Evolutionary conservation across 2,329 filamentous ascomycete genomes (phyloP).

Genomic region (Nigrospora osmanthi): DNA sequence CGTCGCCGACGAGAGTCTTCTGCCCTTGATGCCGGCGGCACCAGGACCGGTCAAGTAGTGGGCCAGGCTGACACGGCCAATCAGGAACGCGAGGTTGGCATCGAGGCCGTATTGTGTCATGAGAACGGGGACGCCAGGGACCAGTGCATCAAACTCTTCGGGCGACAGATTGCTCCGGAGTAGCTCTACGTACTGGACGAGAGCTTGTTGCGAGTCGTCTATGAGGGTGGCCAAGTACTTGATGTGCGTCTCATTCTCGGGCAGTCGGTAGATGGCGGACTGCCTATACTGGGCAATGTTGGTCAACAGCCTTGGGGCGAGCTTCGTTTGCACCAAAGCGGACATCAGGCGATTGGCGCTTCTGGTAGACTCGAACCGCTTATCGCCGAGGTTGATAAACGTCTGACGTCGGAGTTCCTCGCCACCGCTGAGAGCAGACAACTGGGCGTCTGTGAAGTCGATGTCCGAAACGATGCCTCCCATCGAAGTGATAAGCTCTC

Average conservation of each 20-base stretch:
- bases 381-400: slow-evolving; percentile 72
- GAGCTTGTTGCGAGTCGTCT: slow-evolving; percentile 80
- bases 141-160: slow-evolving; percentile 68
- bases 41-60: slow-evolving; percentile 46
- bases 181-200: slow-evolving; percentile 84
- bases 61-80: slow-evolving; percentile 68
- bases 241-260: slow-evolving; percentile 68
- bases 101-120: slow-evolving; percentile 75
- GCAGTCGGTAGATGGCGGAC: slow-evolving; percentile 70
- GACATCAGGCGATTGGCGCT: slow-evolving; percentile 76
- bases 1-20: slow-evolving; percentile 14
- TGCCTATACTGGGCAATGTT: slow-evolving; percentile 86
- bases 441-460: slow-evolving; percentile 82
- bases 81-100: slow-evolving; percentile 74
- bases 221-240: slow-evolving; percentile 84
- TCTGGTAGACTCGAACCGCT: slow-evolving; percentile 65
- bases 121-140: slow-evolving; percentile 68
- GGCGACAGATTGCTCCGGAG: slow-evolving; percentile 71
- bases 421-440: slow-evolving; percentile 83
- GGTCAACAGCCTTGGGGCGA: slow-evolving; percentile 79
- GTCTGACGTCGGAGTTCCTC: slow-evolving; percentile 72
- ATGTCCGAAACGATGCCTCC: slow-evolving; percentile 81
- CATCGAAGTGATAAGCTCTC: slow-evolving; percentile 88
- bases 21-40: slow-evolving; percentile 18
- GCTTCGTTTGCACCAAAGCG: slow-evolving; percentile 66